Evolutionary conservation across 2,329 filamentous ascomycete species (phyloP), one percentile per base, ranked within the genome.

Genomic region (Xylaria sp.): DNA sequence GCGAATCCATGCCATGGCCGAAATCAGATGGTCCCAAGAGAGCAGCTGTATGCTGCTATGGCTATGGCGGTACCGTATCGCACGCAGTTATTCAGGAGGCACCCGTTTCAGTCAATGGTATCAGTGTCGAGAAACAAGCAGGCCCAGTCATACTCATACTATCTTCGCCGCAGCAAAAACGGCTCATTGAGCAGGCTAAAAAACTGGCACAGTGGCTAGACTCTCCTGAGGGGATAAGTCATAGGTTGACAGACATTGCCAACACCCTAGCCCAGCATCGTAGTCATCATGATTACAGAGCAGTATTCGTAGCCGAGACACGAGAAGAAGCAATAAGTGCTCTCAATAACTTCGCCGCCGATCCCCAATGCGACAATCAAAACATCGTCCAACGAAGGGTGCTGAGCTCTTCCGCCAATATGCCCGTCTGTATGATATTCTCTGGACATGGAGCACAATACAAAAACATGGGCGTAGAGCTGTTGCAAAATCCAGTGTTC

Each of bases 51-150:
- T 76, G 74, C 67, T 78, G 75, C 3, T 79, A 79, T 60, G 79
- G 78, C 15, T 80, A 79, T 49, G 75, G 79, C 6, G 79, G 79
- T 5, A 79, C 78, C 0, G 78, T 80, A 3, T 78, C 79, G 0
- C 79, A 80, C 51, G 77, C 75, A 11, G 53, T 80, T 13, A 73
- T 80, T 33, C 77, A 79, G 66, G 64, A 74, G 26, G 36, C 53
- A 15, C 26, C 31, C 11, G 17, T 40, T 31, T 46, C 56, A 11
- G 54, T 40, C 5, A 59, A 44, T 20, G 33, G 36, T 4, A 26
- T 42, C 23, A 13, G 15, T 4, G 13, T 26, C n/a, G 38, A 23
- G n/a, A 28, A 17, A 31, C 4, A 40, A 11, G 5, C 3, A 17
- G 60, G 28, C 10, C 28, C 46, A 4, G 51, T 57, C 10, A 40